phyloP scores from a whole-genome alignment of 2,329 filamentous ascomycete species.

The Nigrograna mackinnonii region DNA sequence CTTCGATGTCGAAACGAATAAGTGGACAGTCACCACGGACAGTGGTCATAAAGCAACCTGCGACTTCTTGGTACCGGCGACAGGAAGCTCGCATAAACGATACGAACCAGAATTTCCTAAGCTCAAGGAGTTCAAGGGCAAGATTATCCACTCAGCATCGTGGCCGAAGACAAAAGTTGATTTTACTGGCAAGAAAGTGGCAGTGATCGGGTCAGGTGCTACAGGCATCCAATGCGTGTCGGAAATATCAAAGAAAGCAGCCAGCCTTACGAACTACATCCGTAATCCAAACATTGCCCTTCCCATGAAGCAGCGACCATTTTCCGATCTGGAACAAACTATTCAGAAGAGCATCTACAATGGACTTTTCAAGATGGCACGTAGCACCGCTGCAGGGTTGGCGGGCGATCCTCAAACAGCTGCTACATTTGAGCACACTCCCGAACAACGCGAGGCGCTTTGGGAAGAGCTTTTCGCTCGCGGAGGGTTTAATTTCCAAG shows the following conservation, averaged over 20 bases:
- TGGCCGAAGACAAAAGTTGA: conserved; percentile 59
- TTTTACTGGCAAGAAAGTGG: conserved; percentile 57
- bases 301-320: conserved; percentile 50
- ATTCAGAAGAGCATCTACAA: not conserved
- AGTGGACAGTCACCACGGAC: conserved; percentile 51
- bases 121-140: conserved; percentile 60
- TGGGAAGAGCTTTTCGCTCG: conserved; percentile 37
- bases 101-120: conserved; percentile 61
- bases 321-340: not conserved
- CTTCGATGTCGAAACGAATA: conserved; percentile 47
- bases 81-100: conserved; percentile 59
- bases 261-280: conserved; percentile 3
- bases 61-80: conserved; percentile 53
- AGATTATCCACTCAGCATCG: conserved; percentile 58
- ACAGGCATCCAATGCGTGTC: conserved; percentile 45
- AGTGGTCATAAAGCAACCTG: conserved; percentile 51
- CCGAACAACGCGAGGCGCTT: conserved; percentile 37
- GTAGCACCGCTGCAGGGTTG: not conserved
- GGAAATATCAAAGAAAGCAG: conserved; percentile 1
- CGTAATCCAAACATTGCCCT: conserved; percentile 47
- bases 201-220: conserved; percentile 65
- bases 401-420: not conserved
- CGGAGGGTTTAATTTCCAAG: conserved; percentile 29
- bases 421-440: conserved; percentile 43
- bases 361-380: not conserved